These are phyloP conservation scores for Salix koriyanagi DNA, from an alignment of 345 rosid species.

Conservation along the genomic window DNA sequence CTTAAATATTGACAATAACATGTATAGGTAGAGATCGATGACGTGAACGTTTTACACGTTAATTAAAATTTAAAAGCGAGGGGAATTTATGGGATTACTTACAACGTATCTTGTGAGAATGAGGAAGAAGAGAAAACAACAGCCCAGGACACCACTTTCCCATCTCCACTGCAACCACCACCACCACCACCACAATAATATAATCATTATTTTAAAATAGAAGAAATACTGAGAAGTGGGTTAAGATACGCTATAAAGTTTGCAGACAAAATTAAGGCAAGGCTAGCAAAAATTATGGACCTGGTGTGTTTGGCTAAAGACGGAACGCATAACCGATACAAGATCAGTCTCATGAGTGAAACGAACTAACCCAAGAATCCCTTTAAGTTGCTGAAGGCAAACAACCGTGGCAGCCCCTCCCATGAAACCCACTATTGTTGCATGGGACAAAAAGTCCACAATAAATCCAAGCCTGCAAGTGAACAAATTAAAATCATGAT, in stretches of 20 bases:
- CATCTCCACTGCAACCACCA: slow-evolving; percentile 48
- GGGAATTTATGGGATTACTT: slow-evolving; percentile 10
- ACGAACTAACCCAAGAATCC: slow-evolving; percentile 29
- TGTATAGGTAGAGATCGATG: neutral
- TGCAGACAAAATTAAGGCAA: neutral
- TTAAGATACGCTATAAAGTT: neutral
- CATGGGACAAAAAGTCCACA: slow-evolving; percentile 45
- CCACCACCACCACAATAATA: slow-evolving; percentile 5
- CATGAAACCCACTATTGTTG: slow-evolving; percentile 47
- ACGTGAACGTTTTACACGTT: neutral
- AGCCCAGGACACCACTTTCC: slow-evolving; percentile 43
- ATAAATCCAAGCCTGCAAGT: slow-evolving; percentile 37
- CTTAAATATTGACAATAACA: neutral
- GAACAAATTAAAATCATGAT: neutral
- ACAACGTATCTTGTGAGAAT: slow-evolving; percentile 37
- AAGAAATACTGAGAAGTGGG: neutral
- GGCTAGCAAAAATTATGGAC: neutral
- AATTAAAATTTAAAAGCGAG: neutral
- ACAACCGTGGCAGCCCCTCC: slow-evolving; percentile 45
- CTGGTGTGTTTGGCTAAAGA: slow-evolving; percentile 27
- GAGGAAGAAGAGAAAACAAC: slow-evolving; percentile 39
- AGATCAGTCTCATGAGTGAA: slow-evolving; percentile 36
- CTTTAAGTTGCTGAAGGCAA: slow-evolving; percentile 44
- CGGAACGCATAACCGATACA: slow-evolving; percentile 34
- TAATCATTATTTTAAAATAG: neutral